Conservation (phyloP, 1,139 yeast genomes). For the Nakaseomyces uthaithaninus region DNA sequence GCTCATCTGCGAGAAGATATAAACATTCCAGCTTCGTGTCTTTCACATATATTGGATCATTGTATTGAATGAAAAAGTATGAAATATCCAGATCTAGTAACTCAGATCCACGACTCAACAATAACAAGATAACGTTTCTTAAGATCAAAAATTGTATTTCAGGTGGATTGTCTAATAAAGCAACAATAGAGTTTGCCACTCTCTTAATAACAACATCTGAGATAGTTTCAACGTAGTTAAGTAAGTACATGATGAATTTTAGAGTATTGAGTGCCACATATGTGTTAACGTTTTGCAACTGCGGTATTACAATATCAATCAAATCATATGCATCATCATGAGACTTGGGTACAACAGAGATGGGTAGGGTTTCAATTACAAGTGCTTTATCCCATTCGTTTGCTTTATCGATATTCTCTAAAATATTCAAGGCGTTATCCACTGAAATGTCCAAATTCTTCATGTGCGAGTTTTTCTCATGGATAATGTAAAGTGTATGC, state of each 20-base stretch:
- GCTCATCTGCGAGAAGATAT: slow-evolving; percentile 62
- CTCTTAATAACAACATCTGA: slow-evolving; percentile 42
- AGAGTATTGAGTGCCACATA: slow-evolving; percentile 74
- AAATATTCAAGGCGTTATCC: slow-evolving; percentile 19
- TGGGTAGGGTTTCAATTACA: slow-evolving; percentile 53
- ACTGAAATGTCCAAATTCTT: slow-evolving; percentile 30
- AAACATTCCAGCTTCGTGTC: slow-evolving; percentile 86
- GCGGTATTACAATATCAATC: slow-evolving; percentile 63
- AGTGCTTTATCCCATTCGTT: slow-evolving; percentile 77
- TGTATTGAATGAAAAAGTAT: slow-evolving; percentile 71
- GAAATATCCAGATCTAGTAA: slow-evolving; percentile 56
- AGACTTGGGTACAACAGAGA: slow-evolving; percentile 64
- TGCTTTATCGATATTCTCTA: slow-evolving; percentile 21
- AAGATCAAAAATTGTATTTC: slow-evolving; percentile 79
- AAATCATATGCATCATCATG: slow-evolving; percentile 57
- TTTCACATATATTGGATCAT: slow-evolving; percentile 82
- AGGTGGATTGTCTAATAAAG: slow-evolving; percentile 67
- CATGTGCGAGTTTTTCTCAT: slow-evolving; percentile 39
- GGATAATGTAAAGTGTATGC: slow-evolving; percentile 58
- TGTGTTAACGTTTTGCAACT: slow-evolving; percentile 73
- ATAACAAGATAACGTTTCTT: slow-evolving; percentile 68
- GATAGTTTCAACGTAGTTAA: slow-evolving; percentile 52
- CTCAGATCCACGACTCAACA: slow-evolving; percentile 58
- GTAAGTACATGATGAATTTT: slow-evolving; percentile 60
- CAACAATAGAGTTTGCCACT: slow-evolving; percentile 63